Base-by-base conservation (phyloP, 768 basidiomycete genomes). In the Leucosporidium yakuticum region DNA sequence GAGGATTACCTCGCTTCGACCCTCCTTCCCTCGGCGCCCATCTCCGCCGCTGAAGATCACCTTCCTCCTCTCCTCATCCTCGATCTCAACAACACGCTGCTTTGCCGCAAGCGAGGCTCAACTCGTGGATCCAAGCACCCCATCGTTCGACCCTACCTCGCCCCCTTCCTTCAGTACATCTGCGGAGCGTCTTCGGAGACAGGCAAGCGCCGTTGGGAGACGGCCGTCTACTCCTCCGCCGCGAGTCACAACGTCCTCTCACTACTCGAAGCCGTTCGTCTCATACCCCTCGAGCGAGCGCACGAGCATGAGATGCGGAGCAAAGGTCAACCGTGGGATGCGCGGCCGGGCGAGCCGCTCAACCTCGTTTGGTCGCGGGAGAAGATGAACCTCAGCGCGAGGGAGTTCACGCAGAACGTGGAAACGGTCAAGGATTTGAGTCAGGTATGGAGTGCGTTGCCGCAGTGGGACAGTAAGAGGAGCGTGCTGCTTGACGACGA, bases 51-150 rank as follows among this genome's bases (percentile, higher is more conserved):
- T 15, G 39, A 44, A 2, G 17, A 44, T 15, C 17, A 47, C 8
- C 48, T n/a, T 23, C 71, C 74, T 2, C 50, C 57, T 4, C 32
- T 71, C 27, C n/a, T 75, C 23, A 55, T 75, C 23, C 62, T 75
- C 23, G 74, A 75, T 39, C 63, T 75, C 17, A 75, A 75, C 60
- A 65, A 75, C 60, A 71, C 69, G 6, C 60, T 75, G 21, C 60
- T 75, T 0, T 66, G 62, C 31, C 69, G 74, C 9, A 49, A 60
- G 7, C 57, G 64, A 31, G 51, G 69, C 8, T 63, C 63, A 4
- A 25, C 23, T 1, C 29, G 17, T 11, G 69, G 62, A 20, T 51
- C 65, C 4, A 65, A 59, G 57, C 47, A 59, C 17, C 71, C 74
- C 23, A 31, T 69, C 29, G 62, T 60, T 4, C 51, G 74, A 0